Evolutionary conservation across 306 rosid genomes (phyloP).

Genomic region (Vigna trinervia): DNA sequence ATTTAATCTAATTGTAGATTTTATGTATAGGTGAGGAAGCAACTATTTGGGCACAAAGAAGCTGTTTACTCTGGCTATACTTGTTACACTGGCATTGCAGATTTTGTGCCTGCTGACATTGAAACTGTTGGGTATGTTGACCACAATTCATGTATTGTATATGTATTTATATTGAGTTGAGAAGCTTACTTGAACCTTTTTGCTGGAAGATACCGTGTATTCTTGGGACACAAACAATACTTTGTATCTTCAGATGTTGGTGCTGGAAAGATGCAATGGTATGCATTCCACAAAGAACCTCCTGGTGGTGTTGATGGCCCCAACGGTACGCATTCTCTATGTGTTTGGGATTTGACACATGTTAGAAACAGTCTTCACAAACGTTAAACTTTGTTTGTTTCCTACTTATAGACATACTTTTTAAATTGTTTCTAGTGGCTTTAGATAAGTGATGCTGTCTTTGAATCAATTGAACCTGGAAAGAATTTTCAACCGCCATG

Average conservation of each 20-base stretch:
- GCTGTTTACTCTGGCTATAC: slow-evolving; percentile 84
- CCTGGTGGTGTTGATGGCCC: slow-evolving; percentile 77
- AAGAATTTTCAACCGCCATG: slow-evolving; percentile 2
- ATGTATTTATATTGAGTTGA: slow-evolving; percentile 22
- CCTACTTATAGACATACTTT: not conserved
- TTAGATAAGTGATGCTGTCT: not conserved
- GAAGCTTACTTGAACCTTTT: slow-evolving; percentile 38
- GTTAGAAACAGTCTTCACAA: slow-evolving; percentile 10
- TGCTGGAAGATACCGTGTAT: slow-evolving; percentile 82
- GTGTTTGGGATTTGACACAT: slow-evolving; percentile 36
- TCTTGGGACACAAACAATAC: slow-evolving; percentile 96
- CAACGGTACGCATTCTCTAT: slow-evolving; percentile 51
- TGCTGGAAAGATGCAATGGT: slow-evolving; percentile 95
- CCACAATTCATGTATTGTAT: slow-evolving; percentile 9
- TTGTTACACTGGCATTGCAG: slow-evolving; percentile 90
- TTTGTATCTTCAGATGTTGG: slow-evolving; percentile 94
- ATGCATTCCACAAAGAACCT: slow-evolving; percentile 79
- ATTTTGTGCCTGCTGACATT: slow-evolving; percentile 88
- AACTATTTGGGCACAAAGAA: slow-evolving; percentile 69
- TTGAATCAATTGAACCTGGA: not conserved
- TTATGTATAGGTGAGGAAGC: slow-evolving; percentile 67
- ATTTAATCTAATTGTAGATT: not conserved
- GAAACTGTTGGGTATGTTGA: slow-evolving; percentile 78
- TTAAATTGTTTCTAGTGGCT: slow-evolving; percentile 19
- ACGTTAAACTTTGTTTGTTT: not conserved